Conservation (phyloP, 2,329 filamentous ascomycete species). For the Ophiostoma novo-ulmi region DNA sequence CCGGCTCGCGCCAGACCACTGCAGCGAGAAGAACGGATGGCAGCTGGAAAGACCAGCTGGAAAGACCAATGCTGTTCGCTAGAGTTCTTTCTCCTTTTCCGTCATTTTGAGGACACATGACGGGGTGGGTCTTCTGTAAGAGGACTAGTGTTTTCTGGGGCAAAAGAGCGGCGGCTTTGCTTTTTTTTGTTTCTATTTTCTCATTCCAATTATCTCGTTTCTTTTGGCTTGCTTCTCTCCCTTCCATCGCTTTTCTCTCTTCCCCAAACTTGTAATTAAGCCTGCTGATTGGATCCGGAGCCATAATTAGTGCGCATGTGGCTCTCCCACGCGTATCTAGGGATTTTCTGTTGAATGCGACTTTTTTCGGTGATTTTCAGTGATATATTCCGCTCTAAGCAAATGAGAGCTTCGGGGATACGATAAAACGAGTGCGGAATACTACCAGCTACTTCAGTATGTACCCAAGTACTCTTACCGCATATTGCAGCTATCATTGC, state of each 20-base stretch:
- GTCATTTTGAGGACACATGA: conserved; percentile 22
- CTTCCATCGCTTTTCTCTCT: neutral
- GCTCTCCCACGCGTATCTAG: neutral
- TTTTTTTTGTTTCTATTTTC: neutral
- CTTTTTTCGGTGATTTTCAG: neutral
- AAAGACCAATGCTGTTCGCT: neutral
- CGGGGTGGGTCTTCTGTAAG: conserved; percentile 14
- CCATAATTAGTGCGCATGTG: neutral
- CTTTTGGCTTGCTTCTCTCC: neutral
- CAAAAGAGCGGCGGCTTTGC: neutral
- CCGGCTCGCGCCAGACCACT: neutral
- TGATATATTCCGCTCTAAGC: neutral
- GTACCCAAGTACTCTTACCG: neutral
- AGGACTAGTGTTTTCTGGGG: conserved; percentile 20
- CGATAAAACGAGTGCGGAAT: neutral
- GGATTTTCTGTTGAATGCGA: neutral
- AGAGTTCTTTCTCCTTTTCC: neutral
- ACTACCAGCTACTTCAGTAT: neutral
- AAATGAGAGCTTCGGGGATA: neutral
- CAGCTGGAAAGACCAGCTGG: neutral
- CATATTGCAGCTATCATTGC: neutral
- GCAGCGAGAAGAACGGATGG: neutral
- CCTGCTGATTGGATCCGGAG: neutral
- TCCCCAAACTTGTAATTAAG: neutral
- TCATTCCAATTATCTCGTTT: neutral